Base-by-base conservation (phyloP, 208 protist species). In the Trypanosomatidae sp. region DNA sequence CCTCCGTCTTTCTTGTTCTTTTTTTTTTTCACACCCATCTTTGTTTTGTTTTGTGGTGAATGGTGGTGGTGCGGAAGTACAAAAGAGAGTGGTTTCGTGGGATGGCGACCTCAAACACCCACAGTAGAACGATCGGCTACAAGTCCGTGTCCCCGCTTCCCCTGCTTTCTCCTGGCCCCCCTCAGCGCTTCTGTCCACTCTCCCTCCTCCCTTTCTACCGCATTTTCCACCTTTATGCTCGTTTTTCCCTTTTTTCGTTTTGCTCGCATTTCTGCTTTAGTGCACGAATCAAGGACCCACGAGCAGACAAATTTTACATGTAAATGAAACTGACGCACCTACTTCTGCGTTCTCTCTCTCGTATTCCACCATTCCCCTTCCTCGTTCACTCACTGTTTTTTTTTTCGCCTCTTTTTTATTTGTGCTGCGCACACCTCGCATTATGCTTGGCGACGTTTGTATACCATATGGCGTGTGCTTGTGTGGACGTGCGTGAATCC, bases 261-360 rank as follows among this genome's bases (percentile, higher is more conserved):
- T 28, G n/a, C n/a, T n/a, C n/a, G n/a, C n/a, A n/a, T n/a, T 19
- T 10, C 25, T 19, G 33, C 13, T 75, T 36, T 50, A 19, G 71
- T 36, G 46, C 36, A 17, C 43, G n/a, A 44, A 62, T 36, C 39
- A 58, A 6, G 30, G 28, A 49, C 28, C 22, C 71, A 8, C 17
- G 53, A 44, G 25, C 22, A 81, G 36, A 28, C 50, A 17, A n/a
- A 71, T 44, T 76, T 25, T 36, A 64, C 25, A 71, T 77, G 67
- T 77, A 77, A 62, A 52, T 66, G 47, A 59, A 72, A n/a, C n/a
- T 43, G 56, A 62, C 19, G n/a, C 39, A 65, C n/a, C 50, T 33
- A 22, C 39, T 55, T 71, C 25, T 50, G 15, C 59, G 22, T 74
- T 60, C n/a, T 25, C n/a, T 62, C 58, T 74, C n/a, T 74, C 43